Conservation (phyloP, 768 basidiomycete species). For the Lentinus brumalis region DNA sequence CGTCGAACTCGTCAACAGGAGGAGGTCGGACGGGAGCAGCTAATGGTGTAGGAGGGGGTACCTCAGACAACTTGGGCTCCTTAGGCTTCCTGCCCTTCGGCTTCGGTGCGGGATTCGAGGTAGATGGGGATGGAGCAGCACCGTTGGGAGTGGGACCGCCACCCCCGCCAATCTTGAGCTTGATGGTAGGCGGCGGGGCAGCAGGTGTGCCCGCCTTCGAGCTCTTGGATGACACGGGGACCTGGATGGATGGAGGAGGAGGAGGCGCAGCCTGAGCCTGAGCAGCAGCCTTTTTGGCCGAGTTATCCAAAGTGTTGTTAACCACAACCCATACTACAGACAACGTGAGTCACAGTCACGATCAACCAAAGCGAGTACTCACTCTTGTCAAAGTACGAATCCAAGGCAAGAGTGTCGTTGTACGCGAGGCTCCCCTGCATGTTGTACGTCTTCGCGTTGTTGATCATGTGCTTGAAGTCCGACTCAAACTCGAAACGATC, state of each 20-base stretch:
- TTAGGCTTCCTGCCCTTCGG: constrained; percentile 27
- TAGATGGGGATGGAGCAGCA: constrained; percentile 11
- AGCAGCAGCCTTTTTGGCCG: constrained; percentile 50
- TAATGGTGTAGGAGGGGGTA: constrained; percentile 31
- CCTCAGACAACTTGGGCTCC: constrained; percentile 33
- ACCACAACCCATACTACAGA: constrained; percentile 81
- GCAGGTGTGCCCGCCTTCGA: constrained; percentile 30
- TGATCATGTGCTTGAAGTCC: constrained; percentile 87
- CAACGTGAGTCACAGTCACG: constrained; percentile 1
- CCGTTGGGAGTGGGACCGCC: constrained; percentile 16
- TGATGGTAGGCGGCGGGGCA: constrained; percentile 54
- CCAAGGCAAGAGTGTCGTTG: constrained; percentile 73
- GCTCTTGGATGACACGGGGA: constrained; percentile 10
- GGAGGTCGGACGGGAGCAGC: constrained; percentile 54
- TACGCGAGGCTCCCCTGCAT: constrained; percentile 67
- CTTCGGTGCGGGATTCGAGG: constrained; percentile 26
- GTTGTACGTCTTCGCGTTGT: constrained; percentile 89
- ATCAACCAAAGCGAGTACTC: constrained; percentile 32
- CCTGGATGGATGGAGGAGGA: constrained; percentile 15
- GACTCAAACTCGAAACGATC: constrained; percentile 80
- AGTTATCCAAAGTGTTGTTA: constrained; percentile 75
- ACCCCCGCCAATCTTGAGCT: constrained; percentile 56
- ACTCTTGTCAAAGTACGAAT: constrained; percentile 87
- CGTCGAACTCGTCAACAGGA: constrained; percentile 50
- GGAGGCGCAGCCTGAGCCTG: constrained; percentile 19